phyloP scores from a whole-genome alignment of 768 basidiomycete genomes.

The Lactarius tabidus region DNA sequence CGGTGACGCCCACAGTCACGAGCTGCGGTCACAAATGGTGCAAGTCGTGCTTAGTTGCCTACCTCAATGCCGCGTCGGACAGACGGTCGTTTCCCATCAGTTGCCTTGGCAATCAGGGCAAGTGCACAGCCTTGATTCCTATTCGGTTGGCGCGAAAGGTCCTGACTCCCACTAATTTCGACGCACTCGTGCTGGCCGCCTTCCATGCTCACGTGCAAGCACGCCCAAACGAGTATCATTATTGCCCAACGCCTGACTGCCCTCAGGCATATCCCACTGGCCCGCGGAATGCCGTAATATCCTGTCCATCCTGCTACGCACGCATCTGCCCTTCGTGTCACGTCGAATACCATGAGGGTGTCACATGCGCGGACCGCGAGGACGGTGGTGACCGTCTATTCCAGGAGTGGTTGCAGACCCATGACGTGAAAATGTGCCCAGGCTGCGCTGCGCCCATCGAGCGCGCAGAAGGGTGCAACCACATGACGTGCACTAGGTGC shows the following conservation, averaged over 20 bases:
- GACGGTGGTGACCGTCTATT: constrained; percentile 50
- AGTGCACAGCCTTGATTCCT: constrained; percentile 55
- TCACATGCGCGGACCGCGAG: constrained; percentile 58
- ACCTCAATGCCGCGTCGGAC: constrained; percentile 54
- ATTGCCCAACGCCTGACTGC: constrained; percentile 80
- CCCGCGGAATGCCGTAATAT: constrained; percentile 47
- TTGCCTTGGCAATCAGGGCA: constrained; percentile 63
- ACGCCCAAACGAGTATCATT: constrained; percentile 58
- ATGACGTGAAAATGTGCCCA: constrained; percentile 74
- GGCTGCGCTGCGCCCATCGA: constrained; percentile 69
- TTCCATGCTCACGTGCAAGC: constrained; percentile 59
- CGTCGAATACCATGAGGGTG: constrained; percentile 58
- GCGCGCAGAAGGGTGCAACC: constrained; percentile 73
- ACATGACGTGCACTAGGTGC: constrained; percentile 74
- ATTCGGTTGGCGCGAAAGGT: constrained; percentile 47
- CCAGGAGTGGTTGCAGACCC: constrained; percentile 55
- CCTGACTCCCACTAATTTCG: constrained; percentile 50
- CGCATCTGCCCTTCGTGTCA: constrained; percentile 67
- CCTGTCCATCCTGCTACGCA: constrained; percentile 66
- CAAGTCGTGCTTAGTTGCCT: constrained; percentile 53
- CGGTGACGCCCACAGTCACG: constrained; percentile 48
- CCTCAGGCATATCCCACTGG: constrained; percentile 64
- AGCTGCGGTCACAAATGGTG: constrained; percentile 70
- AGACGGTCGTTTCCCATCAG: constrained; percentile 63
- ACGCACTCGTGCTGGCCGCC: constrained; percentile 52